Evolutionary conservation across 2,329 filamentous ascomycete species (phyloP), one percentile per base, ranked within the genome.

Genomic region (Talaromyces sp.): DNA sequence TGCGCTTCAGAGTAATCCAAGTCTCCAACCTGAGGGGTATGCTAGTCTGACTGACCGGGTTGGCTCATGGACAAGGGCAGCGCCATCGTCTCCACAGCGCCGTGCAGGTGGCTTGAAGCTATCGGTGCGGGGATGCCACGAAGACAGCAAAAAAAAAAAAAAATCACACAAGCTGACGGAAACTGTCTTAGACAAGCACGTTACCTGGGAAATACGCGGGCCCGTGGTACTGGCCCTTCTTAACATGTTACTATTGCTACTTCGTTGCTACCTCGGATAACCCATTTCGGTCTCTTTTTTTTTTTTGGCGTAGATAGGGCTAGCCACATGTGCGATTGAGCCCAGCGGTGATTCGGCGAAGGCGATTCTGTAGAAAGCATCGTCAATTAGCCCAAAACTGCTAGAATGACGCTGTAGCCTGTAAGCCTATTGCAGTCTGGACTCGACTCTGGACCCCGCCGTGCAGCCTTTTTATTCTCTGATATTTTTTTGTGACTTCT

Each of bases 21-120:
- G 13, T 11, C 31, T 35, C 14, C 32, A 13, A 35, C 43, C n/a
- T 38, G 17, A 13, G 14, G 17, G 14, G 17, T 8, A 13, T 35
- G 11, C 13, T 14, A n/a, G 35, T 6, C 14, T 38, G 35, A 17
- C 14, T 38, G n/a, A 46, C 43, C 52, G 38, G 26, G 60, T 31
- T 58, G 59, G 63, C 62, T 64, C 63, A 62, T 64, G 59, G 29
- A 29, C 14, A 52, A 52, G 17, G 50, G 50, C 26, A 55, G 32
- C 26, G 26, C 24, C 32, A 24, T 58, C 13, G 7, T 51, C 43
- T 49, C 32, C 46, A 58, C 49, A 27, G 21, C 35, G 17, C 41
- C 21, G 13, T 54, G 19, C 38, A 13, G 32, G 50, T 26, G 35
- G 19, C 26, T 46, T 46, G 19, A 24, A 46, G 43, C 19, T 32